Evolutionary conservation across 129 eudicot genomes (phyloP), one percentile per base, ranked within the genome.

Genomic region (Mikania micrantha): DNA sequence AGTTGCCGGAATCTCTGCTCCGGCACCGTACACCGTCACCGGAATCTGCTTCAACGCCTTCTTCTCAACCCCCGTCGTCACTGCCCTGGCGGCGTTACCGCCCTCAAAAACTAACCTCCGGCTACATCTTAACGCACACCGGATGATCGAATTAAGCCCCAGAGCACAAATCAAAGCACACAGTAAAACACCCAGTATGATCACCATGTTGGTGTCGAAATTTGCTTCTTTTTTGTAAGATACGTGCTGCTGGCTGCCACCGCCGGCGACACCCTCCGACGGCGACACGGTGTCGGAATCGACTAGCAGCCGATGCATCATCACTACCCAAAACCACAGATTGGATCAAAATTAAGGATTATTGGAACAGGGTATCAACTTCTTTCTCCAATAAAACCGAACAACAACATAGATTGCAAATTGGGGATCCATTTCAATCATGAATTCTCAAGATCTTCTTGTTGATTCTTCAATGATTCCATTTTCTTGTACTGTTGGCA

Each of bases 151-250:
- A 59, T 89, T 85, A 20, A 89, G 80, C 49, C 90, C 93, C 13
- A 88, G 77, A 3, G 93, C 93, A 47, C 92, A 85, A 35, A 88
- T 68, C 50, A 88, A 73, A 24, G 93, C 85, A 73, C 85, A 88
- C 0, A 85, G 77, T 59, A 88, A 50, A 31, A 83, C 91, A 3
- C 80, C 91, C 32, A 88, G 70, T 48, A 89, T 89, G 67, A 89
- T 89, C 72, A 85, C 85, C 93, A 89, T 89, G 60, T 89, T 85
- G 0, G 96, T 78, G 66, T 89, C 96, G 63, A 89, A 83, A 66
- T 72, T 77, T 7, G 87, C 80, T 45, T 81, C 88, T 21, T 75
- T 76, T 20, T 36, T 10, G 38, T 68, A 58, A 4, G 63, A 38
- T 20, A 49, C 67, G 9, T 38, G 81, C 28, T 76, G 39, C n/a